Percentiles rank a stretch among this genome's conserved stretches.
These are phyloP conservation scores for Calcarisporium arbuscula DNA, from an alignment of 2,329 filamentous ascomycete species.

Conservation along the genomic window DNA sequence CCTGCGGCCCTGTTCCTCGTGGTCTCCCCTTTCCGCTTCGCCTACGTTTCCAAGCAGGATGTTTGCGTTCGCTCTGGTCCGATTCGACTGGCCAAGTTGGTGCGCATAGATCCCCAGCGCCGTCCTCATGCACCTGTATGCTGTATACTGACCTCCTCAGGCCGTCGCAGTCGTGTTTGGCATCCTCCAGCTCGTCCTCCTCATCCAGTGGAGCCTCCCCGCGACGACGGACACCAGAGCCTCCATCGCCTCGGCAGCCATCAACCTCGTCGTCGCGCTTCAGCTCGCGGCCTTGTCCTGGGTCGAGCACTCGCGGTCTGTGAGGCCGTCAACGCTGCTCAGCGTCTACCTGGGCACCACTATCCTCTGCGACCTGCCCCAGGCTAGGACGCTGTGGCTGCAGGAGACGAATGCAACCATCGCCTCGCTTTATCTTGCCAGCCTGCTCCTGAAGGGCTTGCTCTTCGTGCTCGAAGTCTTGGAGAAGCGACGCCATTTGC, in stretches of 20 bases:
- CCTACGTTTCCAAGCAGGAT: conserved; percentile 1
- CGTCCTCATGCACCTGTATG: background rate
- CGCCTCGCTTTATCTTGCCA: conserved; percentile 17
- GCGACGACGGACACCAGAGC: conserved; percentile 3
- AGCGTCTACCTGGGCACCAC: conserved; percentile 22
- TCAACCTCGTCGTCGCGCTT: conserved; percentile 17
- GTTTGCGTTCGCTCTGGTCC: background rate
- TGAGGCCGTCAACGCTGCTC: conserved; percentile 24
- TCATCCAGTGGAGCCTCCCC: conserved; percentile 5
- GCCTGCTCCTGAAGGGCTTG: conserved; percentile 17
- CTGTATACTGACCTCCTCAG: background rate
- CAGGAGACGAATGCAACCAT: conserved; percentile 12
- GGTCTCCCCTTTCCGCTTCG: conserved; percentile 3
- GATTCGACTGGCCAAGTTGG: background rate
- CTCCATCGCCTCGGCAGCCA: conserved; percentile 5
- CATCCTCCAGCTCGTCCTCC: conserved; percentile 3
- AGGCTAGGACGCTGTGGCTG: conserved; percentile 24
- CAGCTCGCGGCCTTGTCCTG: conserved; percentile 21
- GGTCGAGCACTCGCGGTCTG: conserved; percentile 22
- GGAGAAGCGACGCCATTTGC: conserved; percentile 18
- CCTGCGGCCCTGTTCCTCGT: conserved; percentile 6
- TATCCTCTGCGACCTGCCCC: conserved; percentile 22
- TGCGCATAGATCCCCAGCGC: background rate
- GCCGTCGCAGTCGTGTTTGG: conserved; percentile 1
- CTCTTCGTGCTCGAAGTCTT: conserved; percentile 23